Evolutionary conservation across 768 basidiomycete species (phyloP).

Genomic region (Amanita pallidorosea): DNA sequence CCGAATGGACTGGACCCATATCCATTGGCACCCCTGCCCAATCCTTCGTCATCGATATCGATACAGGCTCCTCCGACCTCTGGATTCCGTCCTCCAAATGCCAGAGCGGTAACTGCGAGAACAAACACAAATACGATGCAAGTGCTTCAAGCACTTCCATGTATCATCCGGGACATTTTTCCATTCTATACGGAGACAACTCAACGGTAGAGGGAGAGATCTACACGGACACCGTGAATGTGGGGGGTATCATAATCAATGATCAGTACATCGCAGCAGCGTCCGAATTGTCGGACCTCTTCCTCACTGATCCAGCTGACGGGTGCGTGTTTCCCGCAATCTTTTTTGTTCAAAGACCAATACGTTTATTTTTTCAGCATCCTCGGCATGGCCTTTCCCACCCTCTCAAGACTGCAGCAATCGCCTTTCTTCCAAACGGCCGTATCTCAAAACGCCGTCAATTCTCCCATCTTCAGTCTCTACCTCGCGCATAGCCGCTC

Average conservation of each 20-base stretch:
- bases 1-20: not conserved
- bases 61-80: constrained; percentile 24
- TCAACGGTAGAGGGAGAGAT: constrained; percentile 23
- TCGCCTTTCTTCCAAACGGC: not conserved
- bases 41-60: constrained; percentile 16
- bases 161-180: constrained; percentile 13
- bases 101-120: constrained; percentile 15
- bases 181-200: constrained; percentile 31
- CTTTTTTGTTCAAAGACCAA: too few relatives aligned
- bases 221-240: constrained; percentile 29
- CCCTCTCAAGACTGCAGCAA: not conserved
- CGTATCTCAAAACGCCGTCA: not conserved
- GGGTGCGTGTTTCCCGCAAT: not conserved
- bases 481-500: not conserved
- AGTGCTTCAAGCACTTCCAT: constrained; percentile 8
- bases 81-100: constrained; percentile 19
- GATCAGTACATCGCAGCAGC: not conserved
- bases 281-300: not conserved
- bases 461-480: not conserved
- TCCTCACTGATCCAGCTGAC: not conserved
- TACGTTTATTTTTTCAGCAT: not conserved
- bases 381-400: constrained; percentile 1
- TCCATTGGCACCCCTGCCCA: not conserved
- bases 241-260: constrained; percentile 16
- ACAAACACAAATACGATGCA: constrained; percentile 25